Evolutionary conservation across 2,329 filamentous ascomycete species (phyloP), one percentile per base, ranked within the genome.

Genomic region (Scedosporium dehoogii): DNA sequence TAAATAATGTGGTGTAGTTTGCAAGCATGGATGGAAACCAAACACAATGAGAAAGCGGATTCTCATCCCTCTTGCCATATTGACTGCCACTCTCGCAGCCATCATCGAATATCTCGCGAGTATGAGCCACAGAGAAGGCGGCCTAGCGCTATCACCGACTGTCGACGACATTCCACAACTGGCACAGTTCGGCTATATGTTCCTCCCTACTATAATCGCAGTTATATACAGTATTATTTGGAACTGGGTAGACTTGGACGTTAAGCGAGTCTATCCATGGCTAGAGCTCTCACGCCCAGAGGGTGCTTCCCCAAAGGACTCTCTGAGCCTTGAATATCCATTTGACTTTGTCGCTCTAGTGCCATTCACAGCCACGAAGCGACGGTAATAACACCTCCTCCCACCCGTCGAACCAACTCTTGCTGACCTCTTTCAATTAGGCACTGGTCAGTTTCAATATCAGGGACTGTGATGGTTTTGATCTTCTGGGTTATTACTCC

Each of bases 171-270:
- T 85, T 0, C 74, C 82, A 0, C 2, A 71, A 0, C 64, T 66
- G 1, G 70, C 69, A 0, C 74, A 66, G 0, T 76, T 82, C 4
- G 62, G 70, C 0, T 84, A 82, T n/a, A 67, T 79, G 0, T 85
- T 84, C 57, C 65, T 79, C 0, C 84, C 85, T 0, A 86, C 79
- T 0, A 73, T 85, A 0, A 59, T 85, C 0, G 78, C 83, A 0
- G 78, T 86, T 0, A 6, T 81, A 0, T 86, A 84, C 64, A 81
- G 82, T 46, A 74, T 86, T 1, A 56, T 80, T 0, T 87, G 84
- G 83, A 77, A 74, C 2, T 85, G 83, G 82, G 75, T 86, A 0
- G 84, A 87, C 59, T 68, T 87, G 0, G 82, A 88, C 42, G 72
- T 77, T 0, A 84, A 85, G 63, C 67, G 85, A 0, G 72, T 87